Conservation (phyloP, 2,329 filamentous ascomycete species). For the Arthrobotrys musiformis region DNA sequence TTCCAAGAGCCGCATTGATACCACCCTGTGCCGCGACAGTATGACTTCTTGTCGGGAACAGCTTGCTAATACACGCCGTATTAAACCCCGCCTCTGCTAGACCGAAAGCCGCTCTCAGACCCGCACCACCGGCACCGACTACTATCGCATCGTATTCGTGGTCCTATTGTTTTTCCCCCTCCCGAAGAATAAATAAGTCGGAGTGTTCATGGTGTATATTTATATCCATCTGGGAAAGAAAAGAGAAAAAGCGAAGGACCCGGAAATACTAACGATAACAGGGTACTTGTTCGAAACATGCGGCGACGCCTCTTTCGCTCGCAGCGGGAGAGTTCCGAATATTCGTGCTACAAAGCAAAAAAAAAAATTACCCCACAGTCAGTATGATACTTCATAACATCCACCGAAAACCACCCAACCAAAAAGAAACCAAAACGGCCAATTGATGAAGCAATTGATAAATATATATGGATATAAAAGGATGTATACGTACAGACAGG, state of each 20-base stretch:
- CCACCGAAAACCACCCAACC: too few relatives aligned
- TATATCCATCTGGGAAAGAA: slow-evolving; percentile 1
- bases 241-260: too few relatives aligned
- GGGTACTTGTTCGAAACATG: slow-evolving; percentile 91
- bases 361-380: slow-evolving; percentile 39
- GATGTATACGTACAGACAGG: slow-evolving; percentile 73
- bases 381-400: slow-evolving; percentile 19
- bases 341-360: slow-evolving; percentile 73
- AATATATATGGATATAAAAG: background rate
- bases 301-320: slow-evolving; percentile 91
- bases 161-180: slow-evolving; percentile 71
- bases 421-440: slow-evolving; percentile 35
- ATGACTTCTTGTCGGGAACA: slow-evolving; percentile 86
- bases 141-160: slow-evolving; percentile 99
- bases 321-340: slow-evolving; percentile 83
- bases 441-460: slow-evolving; percentile 32
- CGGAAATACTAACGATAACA: slow-evolving; percentile 78
- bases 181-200: slow-evolving; percentile 48
- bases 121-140: slow-evolving; percentile 83
- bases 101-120: slow-evolving; percentile 84
- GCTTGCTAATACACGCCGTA: slow-evolving; percentile 85
- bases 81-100: slow-evolving; percentile 89
- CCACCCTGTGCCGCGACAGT: slow-evolving; percentile 84
- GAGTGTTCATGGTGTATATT: background rate
- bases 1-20: slow-evolving; percentile 88